A percentile compares a stretch with the other conserved stretches of the same genome.
These are phyloP conservation scores for Ceratocystis smalleyi DNA, from an alignment of 2,329 filamentous ascomycete genomes.

Conservation along the genomic window DNA sequence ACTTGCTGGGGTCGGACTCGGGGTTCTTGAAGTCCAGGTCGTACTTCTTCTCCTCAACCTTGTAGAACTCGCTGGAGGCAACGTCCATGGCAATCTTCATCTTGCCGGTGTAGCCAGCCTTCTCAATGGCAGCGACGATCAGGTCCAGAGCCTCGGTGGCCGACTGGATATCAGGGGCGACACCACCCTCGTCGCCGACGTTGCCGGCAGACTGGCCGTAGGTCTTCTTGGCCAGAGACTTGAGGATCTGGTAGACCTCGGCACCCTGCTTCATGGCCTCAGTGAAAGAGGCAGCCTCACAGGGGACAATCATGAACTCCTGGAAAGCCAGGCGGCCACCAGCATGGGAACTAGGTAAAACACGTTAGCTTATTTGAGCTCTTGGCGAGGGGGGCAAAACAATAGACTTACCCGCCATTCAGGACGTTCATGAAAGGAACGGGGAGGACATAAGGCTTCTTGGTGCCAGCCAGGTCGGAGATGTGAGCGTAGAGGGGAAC, in stretches of 20 bases:
- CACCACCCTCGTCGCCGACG: slow-evolving; percentile 98
- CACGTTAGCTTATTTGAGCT: background rate
- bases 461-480: slow-evolving; percentile 73
- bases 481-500: slow-evolving; percentile 79
- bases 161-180: slow-evolving; percentile 96
- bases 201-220: slow-evolving; percentile 98
- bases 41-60: slow-evolving; percentile 94
- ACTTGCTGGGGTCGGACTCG: slow-evolving; percentile 86
- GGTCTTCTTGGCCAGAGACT: slow-evolving; percentile 95
- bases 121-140: slow-evolving; percentile 84
- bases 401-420: slow-evolving; percentile 51
- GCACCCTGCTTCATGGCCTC: slow-evolving; percentile 93
- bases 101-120: slow-evolving; percentile 88
- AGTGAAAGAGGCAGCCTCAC: slow-evolving; percentile 73
- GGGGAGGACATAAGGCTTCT: slow-evolving; percentile 81
- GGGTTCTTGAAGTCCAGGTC: slow-evolving; percentile 99
- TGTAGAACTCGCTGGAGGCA: slow-evolving; percentile 99
- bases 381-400: background rate
- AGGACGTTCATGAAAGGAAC: slow-evolving; percentile 91
- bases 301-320: slow-evolving; percentile 90
- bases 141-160: slow-evolving; percentile 92
- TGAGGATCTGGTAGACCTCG: slow-evolving; percentile 97
- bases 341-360: slow-evolving; percentile 63
- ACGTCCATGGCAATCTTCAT: slow-evolving; percentile 99
- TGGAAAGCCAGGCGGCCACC: slow-evolving; percentile 92